These are phyloP conservation scores for Hymenotorrendiella dingleyae DNA, from an alignment of 2,329 filamentous ascomycete species.

Conservation along the genomic window DNA sequence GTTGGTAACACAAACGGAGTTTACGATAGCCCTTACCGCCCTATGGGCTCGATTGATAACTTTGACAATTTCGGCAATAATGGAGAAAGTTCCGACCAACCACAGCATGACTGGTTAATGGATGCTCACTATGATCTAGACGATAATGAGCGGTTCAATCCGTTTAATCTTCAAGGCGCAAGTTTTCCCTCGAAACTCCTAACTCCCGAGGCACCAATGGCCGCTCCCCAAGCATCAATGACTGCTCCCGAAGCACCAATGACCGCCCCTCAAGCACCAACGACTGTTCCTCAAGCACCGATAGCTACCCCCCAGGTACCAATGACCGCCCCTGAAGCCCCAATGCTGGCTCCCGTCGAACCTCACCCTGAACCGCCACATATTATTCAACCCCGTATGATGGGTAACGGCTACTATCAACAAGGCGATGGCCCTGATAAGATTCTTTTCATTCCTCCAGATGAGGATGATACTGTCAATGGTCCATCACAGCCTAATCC, in stretches of 20 bases:
- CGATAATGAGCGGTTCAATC: constrained; percentile 15
- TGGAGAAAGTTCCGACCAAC: constrained; percentile 3
- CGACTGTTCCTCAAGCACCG: constrained; percentile 12
- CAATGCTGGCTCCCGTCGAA: constrained; percentile 12
- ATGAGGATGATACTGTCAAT: constrained; percentile 13
- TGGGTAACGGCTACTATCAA: constrained; percentile 29
- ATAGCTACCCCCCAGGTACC: neutral
- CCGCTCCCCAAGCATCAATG: neutral
- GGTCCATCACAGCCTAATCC: constrained; percentile 2
- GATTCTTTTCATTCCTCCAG: constrained; percentile 28
- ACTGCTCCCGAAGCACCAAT: constrained; percentile 6
- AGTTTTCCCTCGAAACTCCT: constrained; percentile 21
- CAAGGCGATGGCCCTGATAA: constrained; percentile 24
- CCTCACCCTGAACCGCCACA: constrained; percentile 23
- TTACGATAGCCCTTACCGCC: constrained; percentile 7
- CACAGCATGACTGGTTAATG: constrained; percentile 5
- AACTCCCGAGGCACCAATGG: constrained; percentile 9
- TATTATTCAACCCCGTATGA: constrained; percentile 22
- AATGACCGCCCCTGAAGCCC: constrained; percentile 11
- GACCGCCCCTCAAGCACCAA: constrained; percentile 13
- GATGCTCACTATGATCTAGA: constrained; percentile 21
- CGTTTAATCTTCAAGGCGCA: constrained; percentile 11
- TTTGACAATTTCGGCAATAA: constrained; percentile 5
- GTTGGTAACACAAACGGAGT: constrained; percentile 8
- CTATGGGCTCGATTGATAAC: constrained; percentile 4